Evolutionary conservation across 2,329 filamentous ascomycete species (phyloP).

Genomic region (Huntiella bhutanensis): DNA sequence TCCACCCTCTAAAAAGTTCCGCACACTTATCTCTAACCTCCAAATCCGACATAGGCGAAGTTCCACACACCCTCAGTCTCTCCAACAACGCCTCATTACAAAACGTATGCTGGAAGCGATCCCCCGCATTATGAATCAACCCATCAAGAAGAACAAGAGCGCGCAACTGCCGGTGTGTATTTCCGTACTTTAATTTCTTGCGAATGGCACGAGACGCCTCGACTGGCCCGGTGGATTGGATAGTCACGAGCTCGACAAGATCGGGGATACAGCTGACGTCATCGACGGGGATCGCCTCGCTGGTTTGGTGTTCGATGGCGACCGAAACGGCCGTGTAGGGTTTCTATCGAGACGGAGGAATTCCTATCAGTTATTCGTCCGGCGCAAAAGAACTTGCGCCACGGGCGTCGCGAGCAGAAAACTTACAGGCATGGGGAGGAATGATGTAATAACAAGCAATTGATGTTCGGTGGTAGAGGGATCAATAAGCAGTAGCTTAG

Average conservation of each 20-base stretch:
- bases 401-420: too few species aligned
- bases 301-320: constrained; percentile 74
- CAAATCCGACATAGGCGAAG: constrained; percentile 64
- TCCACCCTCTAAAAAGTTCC: constrained; percentile 73
- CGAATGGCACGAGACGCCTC: constrained; percentile 84
- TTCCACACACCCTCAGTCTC: constrained; percentile 70
- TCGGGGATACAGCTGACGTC: constrained; percentile 84
- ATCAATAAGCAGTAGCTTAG: too few species aligned
- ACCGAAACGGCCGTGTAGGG: constrained; percentile 90
- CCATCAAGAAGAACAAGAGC: constrained; percentile 80
- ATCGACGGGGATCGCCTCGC: constrained; percentile 77
- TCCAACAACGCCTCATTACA: constrained; percentile 84
- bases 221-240: constrained; percentile 68
- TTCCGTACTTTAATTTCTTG: constrained; percentile 98
- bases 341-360: constrained; percentile 27
- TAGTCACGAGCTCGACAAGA: constrained; percentile 79
- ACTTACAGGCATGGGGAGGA: too few species aligned
- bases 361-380: too few species aligned
- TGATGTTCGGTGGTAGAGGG: too few species aligned
- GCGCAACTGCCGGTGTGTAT: constrained; percentile 75
- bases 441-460: too few species aligned
- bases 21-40: constrained; percentile 80
- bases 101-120: constrained; percentile 70
- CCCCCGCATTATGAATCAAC: constrained; percentile 82
- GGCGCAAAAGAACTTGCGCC: too few species aligned